phyloP scores from a whole-genome alignment of 495 filamentous ascomycete species.

The Tuber melanosporum region DNA sequence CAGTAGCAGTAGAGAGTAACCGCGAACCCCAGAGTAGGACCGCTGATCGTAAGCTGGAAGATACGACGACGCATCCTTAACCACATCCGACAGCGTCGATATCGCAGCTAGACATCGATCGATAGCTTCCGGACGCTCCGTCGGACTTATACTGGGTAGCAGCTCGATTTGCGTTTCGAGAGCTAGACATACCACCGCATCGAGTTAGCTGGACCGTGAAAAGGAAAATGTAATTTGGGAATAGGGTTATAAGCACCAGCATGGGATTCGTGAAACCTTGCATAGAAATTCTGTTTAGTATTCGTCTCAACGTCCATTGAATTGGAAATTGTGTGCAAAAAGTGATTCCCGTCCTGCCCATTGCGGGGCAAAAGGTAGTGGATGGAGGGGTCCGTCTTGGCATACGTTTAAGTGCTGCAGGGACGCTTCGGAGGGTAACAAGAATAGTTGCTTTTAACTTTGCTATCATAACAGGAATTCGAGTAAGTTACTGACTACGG shows the following conservation, averaged over 20 bases:
- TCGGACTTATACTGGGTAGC: conserved; percentile 9
- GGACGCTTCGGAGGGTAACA: conserved; percentile 23
- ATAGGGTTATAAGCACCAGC: conserved; percentile 4
- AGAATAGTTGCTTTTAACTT: not conserved
- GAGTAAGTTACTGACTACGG: not conserved
- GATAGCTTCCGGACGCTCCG: conserved; percentile 56
- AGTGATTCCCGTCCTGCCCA: not conserved
- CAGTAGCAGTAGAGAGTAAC: not conserved
- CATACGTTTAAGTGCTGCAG: not conserved
- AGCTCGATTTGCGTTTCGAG: conserved; percentile 32
- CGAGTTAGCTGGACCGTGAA: not conserved
- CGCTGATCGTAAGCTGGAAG: conserved; percentile 73
- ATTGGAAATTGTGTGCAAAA: not conserved
- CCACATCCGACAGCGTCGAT: conserved; percentile 58
- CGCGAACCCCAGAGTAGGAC: conserved; percentile 60
- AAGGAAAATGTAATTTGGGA: no score
- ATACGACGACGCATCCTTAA: conserved; percentile 61
- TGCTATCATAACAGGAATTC: not conserved
- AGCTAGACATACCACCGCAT: conserved; percentile 8
- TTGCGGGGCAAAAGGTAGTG: not conserved
- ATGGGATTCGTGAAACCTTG: conserved; percentile 25
- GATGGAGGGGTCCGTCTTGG: not conserved
- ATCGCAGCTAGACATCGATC: conserved; percentile 63
- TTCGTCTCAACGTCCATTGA: conserved; percentile 28
- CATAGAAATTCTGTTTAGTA: conserved; percentile 33